phyloP scores from a whole-genome alignment of 768 basidiomycete genomes.

The Agaricus blazei region DNA sequence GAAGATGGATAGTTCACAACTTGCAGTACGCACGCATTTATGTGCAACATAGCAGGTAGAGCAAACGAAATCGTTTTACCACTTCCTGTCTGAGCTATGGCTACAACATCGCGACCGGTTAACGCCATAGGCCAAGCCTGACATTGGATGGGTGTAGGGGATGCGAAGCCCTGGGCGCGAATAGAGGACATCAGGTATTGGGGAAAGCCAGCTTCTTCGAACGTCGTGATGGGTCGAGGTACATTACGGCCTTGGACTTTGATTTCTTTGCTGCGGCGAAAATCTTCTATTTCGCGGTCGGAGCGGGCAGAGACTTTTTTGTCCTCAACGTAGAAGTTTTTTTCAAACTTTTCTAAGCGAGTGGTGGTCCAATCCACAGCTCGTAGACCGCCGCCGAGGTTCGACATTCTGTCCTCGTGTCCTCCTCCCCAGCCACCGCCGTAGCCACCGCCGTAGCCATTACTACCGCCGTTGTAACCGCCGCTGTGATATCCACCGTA shows the following conservation, averaged over 20 bases:
- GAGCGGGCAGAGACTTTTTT: conserved; percentile 70
- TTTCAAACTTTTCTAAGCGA: conserved; percentile 85
- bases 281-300: conserved; percentile 87
- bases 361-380: conserved; percentile 79
- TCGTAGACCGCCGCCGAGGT: conserved; percentile 77
- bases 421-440: conserved; percentile 48
- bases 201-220: conserved; percentile 95
- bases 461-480: conserved; percentile 38
- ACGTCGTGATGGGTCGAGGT: conserved; percentile 84
- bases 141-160: conserved; percentile 95
- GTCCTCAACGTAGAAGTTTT: conserved; percentile 96
- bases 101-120: conserved; percentile 89
- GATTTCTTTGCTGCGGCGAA: conserved; percentile 80
- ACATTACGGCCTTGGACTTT: conserved; percentile 88
- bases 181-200: conserved; percentile 95
- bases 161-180: conserved; percentile 85
- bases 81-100: conserved; percentile 97
- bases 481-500: conserved; percentile 14
- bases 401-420: conserved; percentile 68
- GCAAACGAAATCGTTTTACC: conserved; percentile 99
- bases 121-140: conserved; percentile 99
- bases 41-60: conserved; percentile 98
- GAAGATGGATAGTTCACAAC: conserved; percentile 11
- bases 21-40: conserved; percentile 78
- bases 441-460: conserved; percentile 42